phyloP scores from a whole-genome alignment of 768 basidiomycete species.

The Hemileccinum impolitum region DNA sequence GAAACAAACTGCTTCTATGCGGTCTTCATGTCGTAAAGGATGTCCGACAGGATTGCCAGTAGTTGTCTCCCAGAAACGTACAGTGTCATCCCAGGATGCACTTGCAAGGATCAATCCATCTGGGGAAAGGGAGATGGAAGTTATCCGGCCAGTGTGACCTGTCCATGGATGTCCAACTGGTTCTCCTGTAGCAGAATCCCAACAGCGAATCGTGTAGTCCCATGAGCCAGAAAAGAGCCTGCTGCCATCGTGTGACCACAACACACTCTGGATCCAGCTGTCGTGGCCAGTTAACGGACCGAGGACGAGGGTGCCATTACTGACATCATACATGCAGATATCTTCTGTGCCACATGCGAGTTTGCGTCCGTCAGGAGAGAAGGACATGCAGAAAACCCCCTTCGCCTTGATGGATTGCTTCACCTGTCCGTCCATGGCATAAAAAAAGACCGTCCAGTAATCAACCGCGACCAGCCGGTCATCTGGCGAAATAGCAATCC shows the following conservation, averaged over 20 bases:
- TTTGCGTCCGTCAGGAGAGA: conserved; percentile 1
- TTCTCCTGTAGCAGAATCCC: not conserved
- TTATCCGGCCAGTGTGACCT: not conserved
- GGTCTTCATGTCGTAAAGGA: not conserved
- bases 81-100: conserved; percentile 1
- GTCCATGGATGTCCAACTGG: conserved; percentile 1
- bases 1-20: not conserved
- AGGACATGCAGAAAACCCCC: not conserved
- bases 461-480: conserved; percentile 4
- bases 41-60: not conserved
- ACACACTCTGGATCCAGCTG: not conserved
- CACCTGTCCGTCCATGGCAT: not conserved
- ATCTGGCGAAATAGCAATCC: not conserved
- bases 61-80: conserved; percentile 9
- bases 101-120: conserved; percentile 10
- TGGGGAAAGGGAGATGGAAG: not conserved
- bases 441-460: not conserved
- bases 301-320: not conserved
- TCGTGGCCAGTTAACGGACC: not conserved
- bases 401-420: no score
- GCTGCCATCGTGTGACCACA: conserved; percentile 1
- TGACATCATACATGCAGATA: conserved; percentile 1
- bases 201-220: not conserved
- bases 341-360: not conserved
- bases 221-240: not conserved